Evolutionary conservation across 257 asterid species (phyloP).

Genomic region (Solanum pimpinellifolium): DNA sequence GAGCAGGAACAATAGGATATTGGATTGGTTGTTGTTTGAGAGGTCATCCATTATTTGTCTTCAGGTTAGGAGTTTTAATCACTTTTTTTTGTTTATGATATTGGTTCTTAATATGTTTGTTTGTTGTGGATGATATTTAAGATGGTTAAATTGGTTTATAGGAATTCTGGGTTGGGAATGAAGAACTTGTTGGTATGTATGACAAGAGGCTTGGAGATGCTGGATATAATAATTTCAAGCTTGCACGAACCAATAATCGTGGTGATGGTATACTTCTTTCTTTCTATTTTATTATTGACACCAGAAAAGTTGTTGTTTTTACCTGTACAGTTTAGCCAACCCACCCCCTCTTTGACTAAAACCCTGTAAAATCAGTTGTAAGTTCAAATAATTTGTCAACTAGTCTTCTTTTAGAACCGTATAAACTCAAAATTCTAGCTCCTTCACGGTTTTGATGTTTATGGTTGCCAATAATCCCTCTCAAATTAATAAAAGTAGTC

Average conservation of each 20-base stretch:
- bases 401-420: neutral
- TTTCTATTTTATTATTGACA: neutral
- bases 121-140: neutral
- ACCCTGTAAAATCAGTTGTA: neutral
- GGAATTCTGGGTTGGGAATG: constrained; percentile 99
- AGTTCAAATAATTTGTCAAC: neutral
- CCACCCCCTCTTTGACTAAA: neutral
- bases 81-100: neutral
- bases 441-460: neutral
- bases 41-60: constrained; percentile 96
- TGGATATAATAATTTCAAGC: constrained; percentile 74
- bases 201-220: constrained; percentile 95
- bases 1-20: constrained; percentile 65
- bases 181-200: constrained; percentile 74
- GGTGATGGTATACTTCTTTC: constrained; percentile 70
- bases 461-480: neutral
- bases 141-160: neutral
- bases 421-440: neutral
- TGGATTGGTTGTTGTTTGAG: constrained; percentile 88
- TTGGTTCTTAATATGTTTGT: neutral
- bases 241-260: constrained; percentile 90
- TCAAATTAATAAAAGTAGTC: neutral
- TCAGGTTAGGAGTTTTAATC: constrained; percentile 37
- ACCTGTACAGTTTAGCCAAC: neutral
- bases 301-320: neutral